A percentile compares a stretch with the other conserved stretches of the same genome.
Evolutionary conservation across 2,329 filamentous ascomycete species (phyloP).

Genomic region (Curvularia eragrostidis): DNA sequence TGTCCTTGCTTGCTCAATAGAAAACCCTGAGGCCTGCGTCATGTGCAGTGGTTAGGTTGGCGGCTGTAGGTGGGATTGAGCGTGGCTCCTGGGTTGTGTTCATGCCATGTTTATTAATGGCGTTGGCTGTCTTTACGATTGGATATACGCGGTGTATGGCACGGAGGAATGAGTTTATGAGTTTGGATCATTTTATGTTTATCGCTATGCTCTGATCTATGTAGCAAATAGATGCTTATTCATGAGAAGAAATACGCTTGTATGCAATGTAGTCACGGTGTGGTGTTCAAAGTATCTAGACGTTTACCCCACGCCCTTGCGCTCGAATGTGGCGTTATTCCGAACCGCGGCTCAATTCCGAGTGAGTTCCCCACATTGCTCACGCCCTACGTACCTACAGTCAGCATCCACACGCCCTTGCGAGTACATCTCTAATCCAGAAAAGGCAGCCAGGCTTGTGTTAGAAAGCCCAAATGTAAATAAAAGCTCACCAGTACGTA

Average conservation of each 20-base stretch:
- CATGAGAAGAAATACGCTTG: not conserved
- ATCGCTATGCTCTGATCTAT: not conserved
- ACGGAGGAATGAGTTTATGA: slow-evolving; percentile 36
- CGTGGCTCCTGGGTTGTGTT: not conserved
- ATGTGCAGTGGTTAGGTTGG: slow-evolving; percentile 88
- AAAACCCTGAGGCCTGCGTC: slow-evolving; percentile 91
- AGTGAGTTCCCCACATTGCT: slow-evolving; percentile 10
- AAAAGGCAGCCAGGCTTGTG: not conserved
- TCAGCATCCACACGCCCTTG: slow-evolving; percentile 12
- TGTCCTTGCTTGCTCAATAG: slow-evolving; percentile 92
- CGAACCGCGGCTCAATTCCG: slow-evolving; percentile 22
- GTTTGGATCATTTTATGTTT: slow-evolving; percentile 6
- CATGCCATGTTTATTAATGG: not conserved
- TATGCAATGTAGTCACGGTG: not conserved
- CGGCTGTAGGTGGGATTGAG: not conserved
- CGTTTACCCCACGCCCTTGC: not conserved
- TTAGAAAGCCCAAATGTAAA: not conserved
- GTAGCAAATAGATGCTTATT: not conserved
- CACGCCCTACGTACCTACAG: slow-evolving; percentile 2
- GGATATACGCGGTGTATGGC: slow-evolving; percentile 16
- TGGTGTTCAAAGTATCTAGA: not conserved
- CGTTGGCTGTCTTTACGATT: slow-evolving; percentile 12
- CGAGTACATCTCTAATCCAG: not conserved
- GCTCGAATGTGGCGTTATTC: slow-evolving; percentile 10
- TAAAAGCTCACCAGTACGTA: not conserved